phyloP scores from a whole-genome alignment of 805 yeast genomes.

The Soucietia sequanensis region DNA sequence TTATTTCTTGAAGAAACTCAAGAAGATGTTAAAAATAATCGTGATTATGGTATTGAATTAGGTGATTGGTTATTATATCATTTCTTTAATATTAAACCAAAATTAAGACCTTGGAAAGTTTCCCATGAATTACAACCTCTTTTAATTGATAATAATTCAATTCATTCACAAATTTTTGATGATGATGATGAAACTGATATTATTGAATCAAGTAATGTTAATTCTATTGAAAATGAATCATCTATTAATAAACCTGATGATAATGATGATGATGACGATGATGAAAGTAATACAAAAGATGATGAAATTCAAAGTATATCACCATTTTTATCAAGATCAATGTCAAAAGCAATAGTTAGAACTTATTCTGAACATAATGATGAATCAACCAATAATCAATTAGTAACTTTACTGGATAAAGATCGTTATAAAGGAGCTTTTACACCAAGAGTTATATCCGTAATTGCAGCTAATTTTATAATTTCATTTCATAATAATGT shows the following conservation, averaged over 20 bases:
- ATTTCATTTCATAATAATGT: conserved; percentile 31
- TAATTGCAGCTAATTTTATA: conserved; percentile 32
- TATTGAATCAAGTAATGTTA: neutral
- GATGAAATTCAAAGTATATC: conserved; percentile 2
- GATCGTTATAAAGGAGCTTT: conserved; percentile 15
- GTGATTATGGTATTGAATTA: conserved; percentile 33
- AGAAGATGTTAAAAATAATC: conserved; percentile 15
- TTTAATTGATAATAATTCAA: neutral
- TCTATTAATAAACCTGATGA: neutral
- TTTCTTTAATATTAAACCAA: conserved; percentile 23
- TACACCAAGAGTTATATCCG: conserved; percentile 30
- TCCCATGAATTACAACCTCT: neutral
- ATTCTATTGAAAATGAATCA: neutral
- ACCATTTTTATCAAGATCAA: conserved; percentile 13
- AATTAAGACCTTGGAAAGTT: conserved; percentile 29
- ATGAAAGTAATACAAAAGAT: conserved; percentile 6
- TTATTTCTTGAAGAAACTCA: conserved; percentile 41
- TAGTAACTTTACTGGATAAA: neutral
- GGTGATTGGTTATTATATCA: conserved; percentile 31
- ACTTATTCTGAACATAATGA: conserved; percentile 12
- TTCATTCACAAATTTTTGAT: neutral
- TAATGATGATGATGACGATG: conserved; percentile 9
- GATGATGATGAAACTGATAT: neutral
- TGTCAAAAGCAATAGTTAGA: conserved; percentile 20
- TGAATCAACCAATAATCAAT: neutral